Conservation (phyloP, 768 basidiomycete species). For the Russula sp. region DNA sequence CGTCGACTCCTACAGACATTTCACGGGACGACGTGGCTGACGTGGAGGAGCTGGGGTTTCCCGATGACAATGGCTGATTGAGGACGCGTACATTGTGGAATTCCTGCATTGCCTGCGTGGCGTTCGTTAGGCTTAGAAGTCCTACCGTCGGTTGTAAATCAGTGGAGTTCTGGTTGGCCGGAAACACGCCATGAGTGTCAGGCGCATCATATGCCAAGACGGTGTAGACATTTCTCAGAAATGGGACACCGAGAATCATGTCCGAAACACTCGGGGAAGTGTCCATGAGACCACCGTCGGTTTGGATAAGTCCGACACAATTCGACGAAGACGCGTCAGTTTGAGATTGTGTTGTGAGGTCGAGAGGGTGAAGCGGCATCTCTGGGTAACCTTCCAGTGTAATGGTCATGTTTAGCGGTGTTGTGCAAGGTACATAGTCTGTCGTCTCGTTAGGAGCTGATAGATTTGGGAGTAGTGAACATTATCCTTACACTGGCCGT, state of each 20-base stretch:
- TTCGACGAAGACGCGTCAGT: slow-evolving; percentile 42
- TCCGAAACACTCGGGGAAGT: slow-evolving; percentile 44
- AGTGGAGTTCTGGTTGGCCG: slow-evolving; percentile 29
- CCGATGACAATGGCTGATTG: slow-evolving; percentile 49
- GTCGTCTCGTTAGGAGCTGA: slow-evolving; percentile 20
- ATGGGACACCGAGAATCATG: slow-evolving; percentile 76
- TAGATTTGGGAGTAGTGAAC: neutral
- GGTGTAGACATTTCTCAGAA: slow-evolving; percentile 71
- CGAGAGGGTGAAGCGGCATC: slow-evolving; percentile 70
- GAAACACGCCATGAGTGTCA: slow-evolving; percentile 46
- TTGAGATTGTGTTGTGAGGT: slow-evolving; percentile 54
- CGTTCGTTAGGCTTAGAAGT: slow-evolving; percentile 60
- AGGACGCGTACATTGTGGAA: slow-evolving; percentile 69
- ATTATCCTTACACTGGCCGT: slow-evolving; percentile 58
- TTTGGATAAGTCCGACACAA: slow-evolving; percentile 70
- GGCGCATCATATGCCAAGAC: slow-evolving; percentile 67
- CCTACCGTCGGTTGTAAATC: slow-evolving; percentile 49
- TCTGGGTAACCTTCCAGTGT: slow-evolving; percentile 56
- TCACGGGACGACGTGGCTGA: slow-evolving; percentile 32
- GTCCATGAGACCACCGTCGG: slow-evolving; percentile 45
- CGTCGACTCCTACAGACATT: slow-evolving; percentile 57
- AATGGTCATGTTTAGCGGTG: slow-evolving; percentile 69
- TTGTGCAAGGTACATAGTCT: slow-evolving; percentile 76
- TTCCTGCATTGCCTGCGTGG: slow-evolving; percentile 57
- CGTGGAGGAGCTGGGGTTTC: slow-evolving; percentile 15